These are phyloP conservation scores for Arachnomyces sp. DNA, from an alignment of 2,329 filamentous ascomycete species.

Conservation along the genomic window DNA sequence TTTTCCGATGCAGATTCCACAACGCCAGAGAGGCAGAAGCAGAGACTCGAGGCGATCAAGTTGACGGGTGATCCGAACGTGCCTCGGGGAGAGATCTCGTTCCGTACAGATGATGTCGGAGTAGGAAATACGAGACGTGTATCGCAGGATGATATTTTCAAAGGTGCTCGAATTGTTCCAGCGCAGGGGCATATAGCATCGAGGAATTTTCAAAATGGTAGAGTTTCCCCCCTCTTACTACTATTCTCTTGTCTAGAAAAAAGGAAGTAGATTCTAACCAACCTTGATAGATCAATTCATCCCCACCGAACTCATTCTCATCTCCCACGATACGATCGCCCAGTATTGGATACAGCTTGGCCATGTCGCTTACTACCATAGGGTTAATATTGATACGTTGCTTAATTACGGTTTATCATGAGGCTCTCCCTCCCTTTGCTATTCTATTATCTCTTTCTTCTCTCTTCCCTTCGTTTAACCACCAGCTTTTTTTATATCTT, in stretches of 20 bases:
- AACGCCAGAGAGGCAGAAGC: constrained; percentile 33
- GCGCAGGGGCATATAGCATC: constrained; percentile 72
- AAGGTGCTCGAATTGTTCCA: constrained; percentile 64
- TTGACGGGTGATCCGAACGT: constrained; percentile 87
- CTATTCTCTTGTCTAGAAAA: constrained; percentile 1
- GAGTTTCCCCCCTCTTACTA: constrained; percentile 23
- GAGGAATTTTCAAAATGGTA: constrained; percentile 64
- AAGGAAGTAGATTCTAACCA: neutral
- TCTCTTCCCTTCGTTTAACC: no score
- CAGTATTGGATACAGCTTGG: constrained; percentile 67
- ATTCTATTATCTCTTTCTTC: no score
- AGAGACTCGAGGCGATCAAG: constrained; percentile 75
- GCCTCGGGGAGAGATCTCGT: constrained; percentile 76
- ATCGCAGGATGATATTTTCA: constrained; percentile 60
- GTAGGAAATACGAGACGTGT: constrained; percentile 51
- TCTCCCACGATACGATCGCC: constrained; percentile 69
- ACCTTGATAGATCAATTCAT: constrained; percentile 60
- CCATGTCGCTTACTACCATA: constrained; percentile 38
- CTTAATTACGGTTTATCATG: constrained; percentile 15
- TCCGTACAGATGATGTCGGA: constrained; percentile 71
- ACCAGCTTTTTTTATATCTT: no score
- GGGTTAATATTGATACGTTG: constrained; percentile 35
- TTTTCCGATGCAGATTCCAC: neutral
- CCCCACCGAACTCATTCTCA: constrained; percentile 66
- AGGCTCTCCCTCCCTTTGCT: no score